These are phyloP conservation scores for Xylaria bambusicola DNA, from an alignment of 495 filamentous ascomycete species.

Conservation along the genomic window DNA sequence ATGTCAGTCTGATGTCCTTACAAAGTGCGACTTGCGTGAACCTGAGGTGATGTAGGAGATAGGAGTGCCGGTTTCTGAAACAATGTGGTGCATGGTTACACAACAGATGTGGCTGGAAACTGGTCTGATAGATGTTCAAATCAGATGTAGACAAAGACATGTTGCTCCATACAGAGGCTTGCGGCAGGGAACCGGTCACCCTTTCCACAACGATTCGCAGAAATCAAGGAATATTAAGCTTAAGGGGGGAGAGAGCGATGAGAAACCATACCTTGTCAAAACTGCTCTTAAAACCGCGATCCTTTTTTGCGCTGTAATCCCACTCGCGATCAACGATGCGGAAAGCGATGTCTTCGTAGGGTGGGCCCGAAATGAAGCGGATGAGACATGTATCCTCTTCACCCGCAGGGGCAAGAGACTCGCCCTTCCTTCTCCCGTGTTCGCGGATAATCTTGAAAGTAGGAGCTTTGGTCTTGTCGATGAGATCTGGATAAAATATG, in stretches of 20 bases:
- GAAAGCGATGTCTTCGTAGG: constrained; percentile 97
- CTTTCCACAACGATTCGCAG: too few species aligned
- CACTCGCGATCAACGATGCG: constrained; percentile 98
- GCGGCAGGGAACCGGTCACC: not conserved
- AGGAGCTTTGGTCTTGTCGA: constrained; percentile 90
- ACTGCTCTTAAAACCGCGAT: constrained; percentile 91
- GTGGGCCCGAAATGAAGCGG: constrained; percentile 90
- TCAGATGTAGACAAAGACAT: constrained; percentile 15
- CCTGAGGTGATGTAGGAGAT: constrained; percentile 8
- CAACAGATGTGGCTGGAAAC: constrained; percentile 23
- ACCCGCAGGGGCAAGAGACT: constrained; percentile 93
- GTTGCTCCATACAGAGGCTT: constrained; percentile 3
- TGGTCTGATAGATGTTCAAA: constrained; percentile 15
- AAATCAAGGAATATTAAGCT: too few species aligned
- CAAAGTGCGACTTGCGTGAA: constrained; percentile 11
- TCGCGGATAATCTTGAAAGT: constrained; percentile 95
- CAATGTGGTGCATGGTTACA: constrained; percentile 18
- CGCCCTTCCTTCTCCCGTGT: constrained; percentile 80
- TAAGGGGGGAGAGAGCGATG: constrained; percentile 13
- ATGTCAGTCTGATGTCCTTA: constrained; percentile 5
- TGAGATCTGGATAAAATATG: constrained; percentile 98
- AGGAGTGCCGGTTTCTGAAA: constrained; percentile 20
- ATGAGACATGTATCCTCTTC: constrained; percentile 98
- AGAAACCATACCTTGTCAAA: constrained; percentile 85
- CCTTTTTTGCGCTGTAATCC: constrained; percentile 96